Percentiles rank a stretch among this genome's conserved stretches.
Evolutionary conservation across 1,139 yeast species (phyloP).

Genomic region (Sugiyamaella pinicola): DNA sequence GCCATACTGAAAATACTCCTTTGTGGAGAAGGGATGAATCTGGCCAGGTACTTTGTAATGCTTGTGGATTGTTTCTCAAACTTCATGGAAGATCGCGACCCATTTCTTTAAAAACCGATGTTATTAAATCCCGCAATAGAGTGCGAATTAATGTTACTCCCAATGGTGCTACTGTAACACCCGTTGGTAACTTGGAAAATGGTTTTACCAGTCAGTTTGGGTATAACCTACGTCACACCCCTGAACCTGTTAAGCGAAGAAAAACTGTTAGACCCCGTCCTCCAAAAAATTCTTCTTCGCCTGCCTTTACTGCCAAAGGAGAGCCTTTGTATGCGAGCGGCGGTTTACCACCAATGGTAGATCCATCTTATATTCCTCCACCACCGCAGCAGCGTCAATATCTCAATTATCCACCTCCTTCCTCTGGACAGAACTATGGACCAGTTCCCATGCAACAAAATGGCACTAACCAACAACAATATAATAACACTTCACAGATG

Average conservation of each 20-base stretch:
- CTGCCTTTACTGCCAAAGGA: slow-evolving; percentile 18
- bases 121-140: slow-evolving; percentile 86
- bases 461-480: slow-evolving; percentile 6
- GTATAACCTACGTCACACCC: slow-evolving; percentile 1
- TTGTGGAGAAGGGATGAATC: slow-evolving; percentile 93
- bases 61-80: slow-evolving; percentile 89
- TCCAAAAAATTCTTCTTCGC: slow-evolving; percentile 16
- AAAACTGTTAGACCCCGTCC: slow-evolving; percentile 9
- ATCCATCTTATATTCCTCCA: slow-evolving; percentile 2
- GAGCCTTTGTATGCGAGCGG: slow-evolving; percentile 9
- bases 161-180: slow-evolving; percentile 39
- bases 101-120: slow-evolving; percentile 85
- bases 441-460: background rate
- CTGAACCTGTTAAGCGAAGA: slow-evolving; percentile 8
- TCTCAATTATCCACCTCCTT: slow-evolving; percentile 15
- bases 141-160: slow-evolving; percentile 40
- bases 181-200: slow-evolving; percentile 7
- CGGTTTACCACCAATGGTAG: slow-evolving; percentile 17
- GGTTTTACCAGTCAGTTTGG: slow-evolving; percentile 4
- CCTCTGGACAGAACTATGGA: slow-evolving; percentile 5
- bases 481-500: slow-evolving; percentile 16
- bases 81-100: slow-evolving; percentile 93
- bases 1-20: slow-evolving; percentile 91
- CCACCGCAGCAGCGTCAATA: slow-evolving; percentile 17
- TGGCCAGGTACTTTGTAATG: slow-evolving; percentile 92